A percentile compares a stretch with the other conserved stretches of the same genome.
phyloP scores from a whole-genome alignment of 1,284 basidiomycete genomes.

The Mycena citricolor region DNA sequence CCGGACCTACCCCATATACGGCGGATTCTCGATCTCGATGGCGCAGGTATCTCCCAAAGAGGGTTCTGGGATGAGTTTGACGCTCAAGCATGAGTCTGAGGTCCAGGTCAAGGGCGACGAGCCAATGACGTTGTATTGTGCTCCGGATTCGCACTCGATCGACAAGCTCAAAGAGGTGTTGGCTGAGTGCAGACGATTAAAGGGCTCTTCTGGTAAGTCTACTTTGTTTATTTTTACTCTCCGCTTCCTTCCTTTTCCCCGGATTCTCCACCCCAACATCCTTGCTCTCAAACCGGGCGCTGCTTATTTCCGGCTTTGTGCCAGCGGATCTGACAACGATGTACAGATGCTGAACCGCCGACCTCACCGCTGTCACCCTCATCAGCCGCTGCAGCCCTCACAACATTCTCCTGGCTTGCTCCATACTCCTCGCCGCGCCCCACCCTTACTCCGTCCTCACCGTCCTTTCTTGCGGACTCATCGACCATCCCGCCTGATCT shows the following conservation, averaged over 20 bases:
- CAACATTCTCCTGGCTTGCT: constrained; percentile 39
- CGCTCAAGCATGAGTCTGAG: constrained; percentile 44
- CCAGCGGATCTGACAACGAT: too few species aligned
- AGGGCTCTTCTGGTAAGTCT: constrained; percentile 38
- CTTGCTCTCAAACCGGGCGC: too few species aligned
- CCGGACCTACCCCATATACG: constrained; percentile 49
- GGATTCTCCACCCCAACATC: too few species aligned
- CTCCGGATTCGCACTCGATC: constrained; percentile 48
- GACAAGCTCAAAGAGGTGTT: constrained; percentile 44
- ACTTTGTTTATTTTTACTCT: not conserved
- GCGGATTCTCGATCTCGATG: constrained; percentile 52
- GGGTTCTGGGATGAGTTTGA: constrained; percentile 38
- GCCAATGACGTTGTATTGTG: constrained; percentile 43
- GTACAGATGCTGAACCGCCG: constrained; percentile 22
- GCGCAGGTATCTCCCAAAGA: constrained; percentile 44
- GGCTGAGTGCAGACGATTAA: constrained; percentile 50
- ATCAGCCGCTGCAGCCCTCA: constrained; percentile 14
- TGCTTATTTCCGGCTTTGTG: too few species aligned
- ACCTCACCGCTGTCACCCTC: too few species aligned
- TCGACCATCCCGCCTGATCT: constrained; percentile 49
- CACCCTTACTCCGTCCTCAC: constrained; percentile 3
- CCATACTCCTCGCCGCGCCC: constrained; percentile 31
- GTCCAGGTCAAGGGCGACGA: constrained; percentile 33
- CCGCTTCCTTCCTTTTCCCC: not conserved
- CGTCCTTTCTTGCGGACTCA: not conserved